Base-by-base conservation (phyloP, 768 basidiomycete species). In the Ephemerocybe angulata region DNA sequence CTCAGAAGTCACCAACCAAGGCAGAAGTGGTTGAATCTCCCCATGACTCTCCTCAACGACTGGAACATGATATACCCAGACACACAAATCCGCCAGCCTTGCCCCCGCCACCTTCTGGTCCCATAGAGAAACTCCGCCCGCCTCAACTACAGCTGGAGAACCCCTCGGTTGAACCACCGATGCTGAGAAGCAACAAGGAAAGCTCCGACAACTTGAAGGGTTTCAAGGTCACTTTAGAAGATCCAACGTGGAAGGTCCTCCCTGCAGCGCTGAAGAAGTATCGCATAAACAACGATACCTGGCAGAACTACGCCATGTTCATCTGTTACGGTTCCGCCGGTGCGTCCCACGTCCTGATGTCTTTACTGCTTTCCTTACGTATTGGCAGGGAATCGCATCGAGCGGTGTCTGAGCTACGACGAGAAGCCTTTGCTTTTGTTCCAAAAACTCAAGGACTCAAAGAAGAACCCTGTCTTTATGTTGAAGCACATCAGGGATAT, bases 391-490 rank as follows among this genome's bases (percentile, higher is more conserved):
- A 86, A 84, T 62, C 84, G 87, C 22, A 84, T 86, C 72, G 97
- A 99, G 69, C 86, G 97, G 30, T 99, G 97, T 72, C 72, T 99
- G 52, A 90, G 90, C 64, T 98, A 97, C 63, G 97, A 99, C 65
- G 97, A 99, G 74, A 98, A 98, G 65, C 97, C 97, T 0, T 76
- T 99, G 30, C 78, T 98, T 46, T 83, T 99, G 37, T 99, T 99
- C 76, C 97, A 98, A 69, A 93, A 90, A 67, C 81, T 98, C 54
- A 99, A 98, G 67, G 97, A 99, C 60, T 86, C 88, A 1, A 93
- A 93, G 72, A 98, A 98, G 73, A 94, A 97, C 58, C 96, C 97
- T 2, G 96, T 99, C 7, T 99, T 99, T 72, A 99, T 99, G 97
- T 82, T 96, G 52, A 91, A 94, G 59, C 92, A 96, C 59, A 94